These are phyloP conservation scores for Casuarina glauca DNA, from an alignment of 306 rosid genomes.

Conservation along the genomic window DNA sequence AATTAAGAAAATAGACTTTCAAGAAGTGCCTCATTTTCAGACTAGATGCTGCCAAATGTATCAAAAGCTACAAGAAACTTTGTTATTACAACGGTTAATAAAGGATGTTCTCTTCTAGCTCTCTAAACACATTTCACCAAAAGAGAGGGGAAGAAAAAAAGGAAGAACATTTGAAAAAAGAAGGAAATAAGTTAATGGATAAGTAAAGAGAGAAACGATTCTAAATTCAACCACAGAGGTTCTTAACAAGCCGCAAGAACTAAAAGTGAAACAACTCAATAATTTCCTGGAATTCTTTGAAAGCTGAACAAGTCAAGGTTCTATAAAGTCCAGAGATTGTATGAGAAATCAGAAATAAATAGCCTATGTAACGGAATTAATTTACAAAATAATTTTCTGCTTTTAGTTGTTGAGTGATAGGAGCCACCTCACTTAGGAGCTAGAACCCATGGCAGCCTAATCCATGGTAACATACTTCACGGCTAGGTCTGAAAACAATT, in stretches of 20 bases:
- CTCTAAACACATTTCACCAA: background rate
- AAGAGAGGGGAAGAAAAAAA: background rate
- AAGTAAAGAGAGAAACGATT: background rate
- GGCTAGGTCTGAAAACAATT: background rate
- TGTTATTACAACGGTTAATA: background rate
- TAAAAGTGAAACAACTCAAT: background rate
- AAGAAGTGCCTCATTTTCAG: slow-evolving; percentile 4
- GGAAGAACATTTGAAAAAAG: background rate
- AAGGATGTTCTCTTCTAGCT: background rate
- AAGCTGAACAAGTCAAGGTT: background rate
- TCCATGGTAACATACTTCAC: background rate
- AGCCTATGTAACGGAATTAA: background rate
- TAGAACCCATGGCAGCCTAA: background rate
- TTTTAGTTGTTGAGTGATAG: too few relatives aligned
- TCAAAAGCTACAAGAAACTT: background rate
- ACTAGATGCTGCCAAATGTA: background rate
- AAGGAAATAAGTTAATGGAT: background rate
- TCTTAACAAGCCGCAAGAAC: slow-evolving; percentile 1
- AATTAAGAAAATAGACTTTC: background rate
- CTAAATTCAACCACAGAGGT: background rate
- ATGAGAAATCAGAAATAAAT: background rate
- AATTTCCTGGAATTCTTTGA: background rate
- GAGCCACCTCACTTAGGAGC: background rate
- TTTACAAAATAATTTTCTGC: too few relatives aligned
- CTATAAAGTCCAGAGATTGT: background rate